Evolutionary conservation across 768 basidiomycete genomes (phyloP).

Genomic region (Jaapia argillacea): DNA sequence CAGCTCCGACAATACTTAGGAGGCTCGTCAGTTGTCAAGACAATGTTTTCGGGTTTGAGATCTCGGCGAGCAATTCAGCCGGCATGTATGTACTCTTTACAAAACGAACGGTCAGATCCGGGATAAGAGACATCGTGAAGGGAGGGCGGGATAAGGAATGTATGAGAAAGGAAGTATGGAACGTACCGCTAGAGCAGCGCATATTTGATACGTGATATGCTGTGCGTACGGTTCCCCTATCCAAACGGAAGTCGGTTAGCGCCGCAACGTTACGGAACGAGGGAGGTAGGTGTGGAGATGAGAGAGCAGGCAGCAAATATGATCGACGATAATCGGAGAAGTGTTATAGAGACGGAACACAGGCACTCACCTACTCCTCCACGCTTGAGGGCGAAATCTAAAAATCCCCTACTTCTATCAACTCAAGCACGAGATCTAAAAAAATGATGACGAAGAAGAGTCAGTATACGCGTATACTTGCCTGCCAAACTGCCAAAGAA

Average conservation of each 20-base stretch:
- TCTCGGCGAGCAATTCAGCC: conserved; percentile 86
- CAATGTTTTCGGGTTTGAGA: conserved; percentile 89
- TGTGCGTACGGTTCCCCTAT: conserved; percentile 46
- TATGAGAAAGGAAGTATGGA: too few relatives aligned
- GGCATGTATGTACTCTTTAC: conserved; percentile 49
- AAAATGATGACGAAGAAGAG: conserved; percentile 19
- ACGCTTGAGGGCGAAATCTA: conserved; percentile 65
- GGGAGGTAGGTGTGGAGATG: too few relatives aligned
- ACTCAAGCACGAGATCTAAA: conserved; percentile 74
- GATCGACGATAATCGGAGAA: too few relatives aligned
- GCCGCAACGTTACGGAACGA: too few relatives aligned
- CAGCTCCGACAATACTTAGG: too few relatives aligned
- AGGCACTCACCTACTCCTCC: conserved; percentile 48
- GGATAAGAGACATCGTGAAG: too few relatives aligned
- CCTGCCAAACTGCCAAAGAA: too few relatives aligned
- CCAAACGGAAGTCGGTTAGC: conserved; percentile 1
- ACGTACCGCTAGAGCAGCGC: conserved; percentile 65
- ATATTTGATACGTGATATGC: conserved; percentile 75
- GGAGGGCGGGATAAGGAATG: too few relatives aligned
- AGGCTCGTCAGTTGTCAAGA: too few relatives aligned
- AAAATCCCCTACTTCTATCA: conserved; percentile 83
- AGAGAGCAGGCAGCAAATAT: too few relatives aligned
- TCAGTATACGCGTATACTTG: conserved; percentile 14
- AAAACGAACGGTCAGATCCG: background rate
- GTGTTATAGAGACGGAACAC: background rate